These are phyloP conservation scores for Fusarium sp. DNA, from an alignment of 2,329 filamentous ascomycete genomes.

Conservation along the genomic window DNA sequence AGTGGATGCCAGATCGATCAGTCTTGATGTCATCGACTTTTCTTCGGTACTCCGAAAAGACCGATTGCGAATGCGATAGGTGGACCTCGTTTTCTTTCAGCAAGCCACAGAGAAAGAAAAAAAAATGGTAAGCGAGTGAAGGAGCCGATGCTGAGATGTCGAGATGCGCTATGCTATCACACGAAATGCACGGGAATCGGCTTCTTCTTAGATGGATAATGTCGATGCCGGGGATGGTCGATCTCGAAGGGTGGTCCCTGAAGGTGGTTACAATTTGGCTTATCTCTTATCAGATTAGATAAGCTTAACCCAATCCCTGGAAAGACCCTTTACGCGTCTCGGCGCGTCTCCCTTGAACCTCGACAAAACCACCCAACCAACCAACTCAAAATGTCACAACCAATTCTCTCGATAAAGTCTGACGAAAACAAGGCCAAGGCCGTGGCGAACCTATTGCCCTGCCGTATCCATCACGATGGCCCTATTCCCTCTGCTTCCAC, in stretches of 20 bases:
- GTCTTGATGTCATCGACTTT: conserved; percentile 38
- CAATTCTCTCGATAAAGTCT: conserved; percentile 57
- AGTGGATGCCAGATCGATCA: conserved; percentile 13
- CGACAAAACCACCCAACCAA: conserved; percentile 1
- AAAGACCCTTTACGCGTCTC: conserved; percentile 39
- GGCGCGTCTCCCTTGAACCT: conserved; percentile 32
- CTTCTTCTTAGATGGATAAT: neutral
- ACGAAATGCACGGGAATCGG: neutral
- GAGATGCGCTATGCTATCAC: neutral
- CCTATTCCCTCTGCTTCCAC: conserved; percentile 71
- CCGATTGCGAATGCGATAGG: conserved; percentile 4
- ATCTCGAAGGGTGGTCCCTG: neutral
- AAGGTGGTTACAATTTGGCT: neutral
- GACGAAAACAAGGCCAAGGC: conserved; percentile 50
- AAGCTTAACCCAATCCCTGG: neutral
- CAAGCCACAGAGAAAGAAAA: neutral
- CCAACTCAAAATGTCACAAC: conserved; percentile 53
- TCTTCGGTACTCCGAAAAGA: conserved; percentile 1
- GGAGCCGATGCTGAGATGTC: neutral
- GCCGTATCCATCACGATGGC: conserved; percentile 83
- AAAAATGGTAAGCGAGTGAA: neutral
- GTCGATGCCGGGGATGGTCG: neutral
- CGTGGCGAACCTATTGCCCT: conserved; percentile 81
- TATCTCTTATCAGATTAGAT: conserved; percentile 28
- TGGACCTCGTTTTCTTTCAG: neutral